Evolutionary conservation across 78 protist genomes (phyloP).

Genomic region (Speleostelium caveatum): DNA sequence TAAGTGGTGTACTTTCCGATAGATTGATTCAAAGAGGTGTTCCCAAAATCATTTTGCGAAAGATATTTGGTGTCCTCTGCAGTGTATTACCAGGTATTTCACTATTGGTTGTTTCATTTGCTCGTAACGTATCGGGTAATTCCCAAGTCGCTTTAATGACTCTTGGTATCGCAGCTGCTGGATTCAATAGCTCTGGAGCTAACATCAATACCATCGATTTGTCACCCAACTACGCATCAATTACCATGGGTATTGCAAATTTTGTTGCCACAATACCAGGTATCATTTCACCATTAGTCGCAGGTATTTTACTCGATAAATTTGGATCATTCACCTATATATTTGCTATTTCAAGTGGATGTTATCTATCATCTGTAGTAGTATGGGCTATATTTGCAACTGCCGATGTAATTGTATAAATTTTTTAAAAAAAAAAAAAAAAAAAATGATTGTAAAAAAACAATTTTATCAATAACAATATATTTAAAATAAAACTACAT

Average conservation of each 20-base stretch:
- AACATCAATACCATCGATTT: conserved; percentile 36
- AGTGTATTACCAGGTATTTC: conserved; percentile 31
- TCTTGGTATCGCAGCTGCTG: conserved; percentile 5
- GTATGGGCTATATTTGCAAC: conserved; percentile 40
- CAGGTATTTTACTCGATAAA: conserved; percentile 16
- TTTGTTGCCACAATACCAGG: conserved; percentile 52
- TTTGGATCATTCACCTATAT: conserved; percentile 22
- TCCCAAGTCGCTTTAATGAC: conserved; percentile 20
- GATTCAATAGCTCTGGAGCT: conserved; percentile 11
- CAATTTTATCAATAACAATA: too few species aligned
- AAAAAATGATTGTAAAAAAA: too few species aligned
- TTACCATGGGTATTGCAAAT: conserved; percentile 62
- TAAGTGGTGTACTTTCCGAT: conserved; percentile 13
- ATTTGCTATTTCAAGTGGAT: conserved; percentile 11
- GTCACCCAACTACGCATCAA: conserved; percentile 11
- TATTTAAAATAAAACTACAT: too few species aligned
- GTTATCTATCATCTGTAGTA: conserved; percentile 19
- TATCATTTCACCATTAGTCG: conserved; percentile 24
- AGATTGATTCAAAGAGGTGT: not conserved
- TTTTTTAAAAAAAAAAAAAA: not conserved
- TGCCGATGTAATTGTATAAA: conserved; percentile 32
- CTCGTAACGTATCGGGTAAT: not conserved
- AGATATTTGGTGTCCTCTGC: conserved; percentile 21
- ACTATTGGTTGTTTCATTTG: conserved; percentile 10
- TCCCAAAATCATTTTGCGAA: conserved; percentile 33